A percentile compares a stretch with the other conserved stretches of the same genome.
phyloP scores from a whole-genome alignment of 306 rosid species.

The Quercus gilva region DNA sequence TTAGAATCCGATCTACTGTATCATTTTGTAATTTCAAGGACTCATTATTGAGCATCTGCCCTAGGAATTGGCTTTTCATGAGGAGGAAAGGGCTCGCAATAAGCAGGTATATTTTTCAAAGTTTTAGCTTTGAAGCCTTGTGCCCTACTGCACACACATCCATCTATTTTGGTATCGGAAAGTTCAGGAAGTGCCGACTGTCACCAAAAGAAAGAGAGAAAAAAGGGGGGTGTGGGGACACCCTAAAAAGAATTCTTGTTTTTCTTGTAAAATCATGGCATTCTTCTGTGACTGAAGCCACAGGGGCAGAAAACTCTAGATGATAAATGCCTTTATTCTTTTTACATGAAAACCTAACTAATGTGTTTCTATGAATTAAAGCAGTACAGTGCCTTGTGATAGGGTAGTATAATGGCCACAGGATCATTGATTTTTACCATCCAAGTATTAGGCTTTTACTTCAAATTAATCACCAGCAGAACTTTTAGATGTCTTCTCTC shows the following conservation, averaged over 20 bases:
- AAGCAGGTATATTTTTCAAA: slow-evolving; percentile 47
- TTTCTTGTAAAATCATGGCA: background rate
- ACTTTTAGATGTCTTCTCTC: slow-evolving; percentile 1
- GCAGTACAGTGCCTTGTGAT: background rate
- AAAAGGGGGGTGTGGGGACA: background rate
- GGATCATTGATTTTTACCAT: background rate
- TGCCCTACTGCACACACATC: background rate
- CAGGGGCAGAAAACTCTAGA: background rate
- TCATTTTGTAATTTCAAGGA: background rate
- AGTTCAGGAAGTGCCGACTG: background rate
- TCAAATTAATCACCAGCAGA: background rate
- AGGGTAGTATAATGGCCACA: background rate
- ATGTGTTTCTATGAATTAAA: background rate
- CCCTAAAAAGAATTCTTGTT: background rate
- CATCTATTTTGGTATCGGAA: background rate
- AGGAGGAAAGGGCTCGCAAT: slow-evolving; percentile 63
- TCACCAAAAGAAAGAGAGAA: background rate
- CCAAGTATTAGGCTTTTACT: background rate
- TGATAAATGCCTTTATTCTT: background rate
- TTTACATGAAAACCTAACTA: background rate
- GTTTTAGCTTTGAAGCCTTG: background rate
- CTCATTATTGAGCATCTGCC: slow-evolving; percentile 15
- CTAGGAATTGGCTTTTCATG: slow-evolving; percentile 61
- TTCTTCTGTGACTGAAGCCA: background rate
- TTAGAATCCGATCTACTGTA: background rate